Base-by-base conservation (phyloP, 805 yeast species). In the Dipodascus geniculatus region DNA sequence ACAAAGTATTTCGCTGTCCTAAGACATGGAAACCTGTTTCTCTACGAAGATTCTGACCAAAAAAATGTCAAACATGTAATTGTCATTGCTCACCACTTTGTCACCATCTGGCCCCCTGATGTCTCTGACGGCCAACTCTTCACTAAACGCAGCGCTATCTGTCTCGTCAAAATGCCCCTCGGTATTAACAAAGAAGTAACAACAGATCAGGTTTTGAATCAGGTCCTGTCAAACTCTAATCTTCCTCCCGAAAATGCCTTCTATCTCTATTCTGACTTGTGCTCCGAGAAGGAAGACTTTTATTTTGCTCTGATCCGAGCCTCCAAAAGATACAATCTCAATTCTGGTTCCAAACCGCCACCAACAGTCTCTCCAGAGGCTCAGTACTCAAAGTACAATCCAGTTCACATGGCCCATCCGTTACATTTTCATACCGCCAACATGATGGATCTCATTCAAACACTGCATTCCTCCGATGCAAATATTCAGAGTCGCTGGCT, bases 211-310 rank as follows among this genome's bases (percentile, higher is more conserved):
- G 65, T 64, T n/a, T 49, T 60, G 28, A 61, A 58, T 9, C 44
- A 58, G 3, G 54, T 65, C 14, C 62, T 65, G 51, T 22, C 58
- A 48, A 50, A 57, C 49, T 62, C 56, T 23, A 51, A 48, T 17
- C 57, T 28, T 57, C 64, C 67, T 2, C 73, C 76, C 1, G 61
- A 63, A n/a, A 61, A 61, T 54, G 64, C 75, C 3, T 78, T 78
- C 61, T 91, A 77, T 65, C 67, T 91, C 2, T 87, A 88, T 66
- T 78, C 83, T 48, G 95, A 88, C 60, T 76, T 81, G 50, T 87
- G 89, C 59, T 76, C 76, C 54, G 89, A 84, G 49, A 91, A 91
- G 63, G 99, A 93, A 67, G 96, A 91, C 65, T 83, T 96, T 85
- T 93, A 91, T 65, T 89, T 88, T 67, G 82, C 87, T 0, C 71